These are phyloP conservation scores for Leccinum pellstonianum DNA, from an alignment of 768 basidiomycete species.

Conservation along the genomic window DNA sequence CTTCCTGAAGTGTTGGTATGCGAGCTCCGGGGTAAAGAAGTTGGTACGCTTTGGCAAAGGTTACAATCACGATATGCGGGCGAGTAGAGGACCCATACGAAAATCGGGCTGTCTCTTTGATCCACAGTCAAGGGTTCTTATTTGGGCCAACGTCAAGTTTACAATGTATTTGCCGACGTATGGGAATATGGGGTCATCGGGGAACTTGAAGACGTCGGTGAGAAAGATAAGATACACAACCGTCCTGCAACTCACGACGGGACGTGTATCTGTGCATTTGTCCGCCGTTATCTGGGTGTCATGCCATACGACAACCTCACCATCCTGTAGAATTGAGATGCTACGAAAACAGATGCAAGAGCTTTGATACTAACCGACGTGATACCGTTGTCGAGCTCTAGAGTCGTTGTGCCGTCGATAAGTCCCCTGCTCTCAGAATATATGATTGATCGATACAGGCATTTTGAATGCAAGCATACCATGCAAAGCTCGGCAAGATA, in stretches of 20 bases:
- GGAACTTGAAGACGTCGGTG: conserved; percentile 38
- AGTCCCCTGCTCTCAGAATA: conserved; percentile 52
- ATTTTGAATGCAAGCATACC: conserved; percentile 40
- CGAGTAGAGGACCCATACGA: conserved; percentile 42
- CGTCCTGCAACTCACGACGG: conserved; percentile 45
- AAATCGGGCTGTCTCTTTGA: conserved; percentile 57
- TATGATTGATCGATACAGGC: conserved; percentile 3
- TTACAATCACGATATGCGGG: conserved; percentile 1
- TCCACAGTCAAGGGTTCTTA: conserved; percentile 81
- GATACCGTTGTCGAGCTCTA: conserved; percentile 78
- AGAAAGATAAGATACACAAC: not conserved
- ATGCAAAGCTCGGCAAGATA: conserved; percentile 72
- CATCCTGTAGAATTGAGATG: conserved; percentile 50
- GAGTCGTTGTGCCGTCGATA: conserved; percentile 70
- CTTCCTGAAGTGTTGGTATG: conserved; percentile 70
- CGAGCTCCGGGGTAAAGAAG: conserved; percentile 64
- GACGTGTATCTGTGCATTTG: conserved; percentile 70
- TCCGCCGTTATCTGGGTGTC: conserved; percentile 61
- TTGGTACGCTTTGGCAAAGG: conserved; percentile 49
- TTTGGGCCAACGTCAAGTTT: conserved; percentile 73
- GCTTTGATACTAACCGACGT: conserved; percentile 48
- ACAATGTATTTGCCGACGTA: conserved; percentile 76
- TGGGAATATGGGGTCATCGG: conserved; percentile 60
- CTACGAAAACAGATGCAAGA: not conserved
- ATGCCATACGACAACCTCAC: conserved; percentile 77